Evolutionary conservation across 208 protist genomes (phyloP), one percentile per base, ranked within the genome.

Genomic region (Leishmania braziliensis): DNA sequence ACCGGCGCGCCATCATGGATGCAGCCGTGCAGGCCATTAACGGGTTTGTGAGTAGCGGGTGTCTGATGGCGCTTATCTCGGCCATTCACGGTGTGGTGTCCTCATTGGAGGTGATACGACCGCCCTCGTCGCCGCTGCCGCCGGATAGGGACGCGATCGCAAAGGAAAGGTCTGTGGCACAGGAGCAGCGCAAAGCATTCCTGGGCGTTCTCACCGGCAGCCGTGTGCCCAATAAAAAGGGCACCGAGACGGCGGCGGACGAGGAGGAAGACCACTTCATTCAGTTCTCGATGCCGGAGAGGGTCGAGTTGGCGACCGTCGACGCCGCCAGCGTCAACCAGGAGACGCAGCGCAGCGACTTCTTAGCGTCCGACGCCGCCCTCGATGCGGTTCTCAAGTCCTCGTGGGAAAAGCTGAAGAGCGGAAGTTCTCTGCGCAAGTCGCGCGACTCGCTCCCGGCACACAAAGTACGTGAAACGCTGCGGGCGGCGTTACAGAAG

Each of bases 21-120:
- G 84, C 89, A 18, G 90, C 87, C 26, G 86, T 95, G 54, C 89
- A 96, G 78, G 85, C 88, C 26, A 95, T 96, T 62, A 95, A 93
- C 80, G 85, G 87, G 23, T 90, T 95, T 62, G 71, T 79, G 16
- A 93, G 87, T 43, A 83, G 84, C 5, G 91, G 90, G 33, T 96
- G 93, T 80, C 88, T 96, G 43, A 75, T 96, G 51, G 79, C 84
- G n/a, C 85, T 98, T 48, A 78, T 95, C 29, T 91, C 90, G 2
- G 87, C 92, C 63, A 83, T 97, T 81, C 86, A 88, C 76, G 92
- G 92, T 26, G 88, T 70, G 39, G 80, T 97, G 56, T 90, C 90
- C 10, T 65, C 73, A 43, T 77, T 83, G 66, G 75, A 78, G 65
- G 75, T 70, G 29, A 79, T 53, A 18, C 75, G 73, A 36, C 73